Conservation (phyloP, 768 basidiomycete genomes). For the Tulasnella sp. region DNA sequence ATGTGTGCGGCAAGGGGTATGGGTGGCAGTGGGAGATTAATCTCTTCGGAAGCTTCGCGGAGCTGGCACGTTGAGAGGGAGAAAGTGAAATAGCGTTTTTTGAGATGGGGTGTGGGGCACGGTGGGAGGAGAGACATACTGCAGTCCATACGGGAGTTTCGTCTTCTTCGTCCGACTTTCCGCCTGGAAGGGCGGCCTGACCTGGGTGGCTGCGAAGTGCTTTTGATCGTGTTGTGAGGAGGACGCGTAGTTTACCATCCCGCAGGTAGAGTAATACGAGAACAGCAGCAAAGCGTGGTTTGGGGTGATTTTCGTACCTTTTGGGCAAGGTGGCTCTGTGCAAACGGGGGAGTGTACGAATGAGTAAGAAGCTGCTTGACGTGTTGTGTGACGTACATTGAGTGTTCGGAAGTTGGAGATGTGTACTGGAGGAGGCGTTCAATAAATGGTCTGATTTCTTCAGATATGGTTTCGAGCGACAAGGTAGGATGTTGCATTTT, state of each 20-base stretch:
- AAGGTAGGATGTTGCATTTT: too few species aligned
- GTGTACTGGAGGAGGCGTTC: background rate
- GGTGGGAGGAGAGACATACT: constrained; percentile 34
- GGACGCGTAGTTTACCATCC: constrained; percentile 52
- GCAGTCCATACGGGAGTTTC: constrained; percentile 53
- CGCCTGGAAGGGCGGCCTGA: constrained; percentile 64
- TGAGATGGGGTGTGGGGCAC: background rate
- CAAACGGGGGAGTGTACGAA: background rate
- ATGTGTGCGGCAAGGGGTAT: constrained; percentile 36
- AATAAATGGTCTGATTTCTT: background rate
- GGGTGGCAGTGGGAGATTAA: constrained; percentile 44
- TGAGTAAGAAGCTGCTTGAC: too few species aligned
- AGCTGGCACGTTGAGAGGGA: constrained; percentile 33
- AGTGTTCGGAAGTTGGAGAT: constrained; percentile 1
- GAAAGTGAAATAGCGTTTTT: too few species aligned
- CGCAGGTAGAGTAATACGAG: constrained; percentile 67
- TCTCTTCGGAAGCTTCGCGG: constrained; percentile 80
- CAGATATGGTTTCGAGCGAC: background rate
- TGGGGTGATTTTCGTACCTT: constrained; percentile 9
- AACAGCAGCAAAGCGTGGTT: constrained; percentile 49
- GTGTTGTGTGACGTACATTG: background rate
- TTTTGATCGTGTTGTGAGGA: constrained; percentile 80
- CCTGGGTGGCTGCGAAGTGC: constrained; percentile 60
- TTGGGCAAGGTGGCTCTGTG: constrained; percentile 2
- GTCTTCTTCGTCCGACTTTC: constrained; percentile 61